Percentiles rank a stretch among this genome's conserved stretches.
Evolutionary conservation across 208 protist genomes (phyloP).

Genomic region (Leishmania martiniquensis): DNA sequence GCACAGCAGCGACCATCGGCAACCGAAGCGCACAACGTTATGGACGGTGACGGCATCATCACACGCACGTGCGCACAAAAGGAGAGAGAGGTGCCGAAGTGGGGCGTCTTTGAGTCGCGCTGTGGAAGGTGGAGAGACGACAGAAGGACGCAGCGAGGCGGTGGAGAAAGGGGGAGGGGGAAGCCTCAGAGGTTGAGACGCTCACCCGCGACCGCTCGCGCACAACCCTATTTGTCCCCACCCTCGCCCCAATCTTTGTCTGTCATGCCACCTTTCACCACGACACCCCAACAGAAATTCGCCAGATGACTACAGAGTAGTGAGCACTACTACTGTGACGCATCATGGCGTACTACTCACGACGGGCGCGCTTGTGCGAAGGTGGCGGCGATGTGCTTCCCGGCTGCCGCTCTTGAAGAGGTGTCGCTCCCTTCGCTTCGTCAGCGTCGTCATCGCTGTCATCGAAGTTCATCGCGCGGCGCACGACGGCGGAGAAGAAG

Average conservation of each 20-base stretch:
- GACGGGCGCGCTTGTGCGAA: slow-evolving; percentile 28
- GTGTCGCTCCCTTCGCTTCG: not conserved
- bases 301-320: not conserved
- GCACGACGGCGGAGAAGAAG: slow-evolving; percentile 49
- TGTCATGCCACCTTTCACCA: not conserved
- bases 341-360: not conserved
- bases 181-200: not conserved
- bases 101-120: not conserved
- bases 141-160: not conserved
- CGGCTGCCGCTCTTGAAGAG: not conserved
- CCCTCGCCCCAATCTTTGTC: not conserved
- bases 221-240: not conserved
- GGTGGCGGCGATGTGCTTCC: not conserved
- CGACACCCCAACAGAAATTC: not conserved
- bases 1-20: no score
- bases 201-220: not conserved
- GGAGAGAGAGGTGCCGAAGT: not conserved
- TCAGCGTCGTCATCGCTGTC: slow-evolving; percentile 38
- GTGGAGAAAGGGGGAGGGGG: not conserved
- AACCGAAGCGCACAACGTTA: no score
- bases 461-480: slow-evolving; percentile 45
- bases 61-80: no score
- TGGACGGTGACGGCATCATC: no score
- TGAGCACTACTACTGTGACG: no score
- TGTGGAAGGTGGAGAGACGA: no score